A percentile compares a stretch with the other conserved stretches of the same genome.
These are phyloP conservation scores for Lyophyllum semitale DNA, from an alignment of 768 basidiomycete species.

Conservation along the genomic window DNA sequence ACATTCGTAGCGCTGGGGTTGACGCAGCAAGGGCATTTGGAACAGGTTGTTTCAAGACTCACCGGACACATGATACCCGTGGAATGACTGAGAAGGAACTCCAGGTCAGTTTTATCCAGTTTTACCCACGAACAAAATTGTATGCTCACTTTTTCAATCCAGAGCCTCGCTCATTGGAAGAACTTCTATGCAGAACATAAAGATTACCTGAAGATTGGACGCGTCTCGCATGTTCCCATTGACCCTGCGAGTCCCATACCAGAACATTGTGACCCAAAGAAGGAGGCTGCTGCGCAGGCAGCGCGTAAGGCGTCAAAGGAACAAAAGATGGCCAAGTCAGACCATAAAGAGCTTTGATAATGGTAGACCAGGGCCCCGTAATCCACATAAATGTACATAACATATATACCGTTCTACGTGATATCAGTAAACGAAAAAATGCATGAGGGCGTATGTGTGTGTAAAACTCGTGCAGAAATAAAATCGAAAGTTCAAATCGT, in stretches of 20 bases:
- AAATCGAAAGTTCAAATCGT: background rate
- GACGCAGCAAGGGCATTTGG: constrained; percentile 93
- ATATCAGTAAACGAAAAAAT: background rate
- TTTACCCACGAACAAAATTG: background rate
- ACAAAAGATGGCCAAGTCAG: constrained; percentile 18
- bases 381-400: no score
- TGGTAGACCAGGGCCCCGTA: constrained; percentile 10
- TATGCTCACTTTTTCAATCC: background rate
- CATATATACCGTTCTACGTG: background rate
- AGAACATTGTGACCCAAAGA: constrained; percentile 71
- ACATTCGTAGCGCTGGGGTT: constrained; percentile 60
- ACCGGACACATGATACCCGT: constrained; percentile 89
- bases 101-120: constrained; percentile 46
- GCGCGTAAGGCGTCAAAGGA: constrained; percentile 23
- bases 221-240: constrained; percentile 73
- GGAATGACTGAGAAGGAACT: constrained; percentile 75
- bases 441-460: background rate
- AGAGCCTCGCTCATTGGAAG: constrained; percentile 90
- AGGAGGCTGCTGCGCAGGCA: constrained; percentile 38
- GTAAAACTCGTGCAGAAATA: background rate
- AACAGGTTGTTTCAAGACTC: constrained; percentile 90
- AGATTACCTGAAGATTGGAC: constrained; percentile 77
- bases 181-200: constrained; percentile 83
- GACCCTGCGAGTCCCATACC: constrained; percentile 77
- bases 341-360: constrained; percentile 41